Evolutionary conservation across 2,329 filamentous ascomycete species (phyloP).

Genomic region (Endocalyx cinctus): DNA sequence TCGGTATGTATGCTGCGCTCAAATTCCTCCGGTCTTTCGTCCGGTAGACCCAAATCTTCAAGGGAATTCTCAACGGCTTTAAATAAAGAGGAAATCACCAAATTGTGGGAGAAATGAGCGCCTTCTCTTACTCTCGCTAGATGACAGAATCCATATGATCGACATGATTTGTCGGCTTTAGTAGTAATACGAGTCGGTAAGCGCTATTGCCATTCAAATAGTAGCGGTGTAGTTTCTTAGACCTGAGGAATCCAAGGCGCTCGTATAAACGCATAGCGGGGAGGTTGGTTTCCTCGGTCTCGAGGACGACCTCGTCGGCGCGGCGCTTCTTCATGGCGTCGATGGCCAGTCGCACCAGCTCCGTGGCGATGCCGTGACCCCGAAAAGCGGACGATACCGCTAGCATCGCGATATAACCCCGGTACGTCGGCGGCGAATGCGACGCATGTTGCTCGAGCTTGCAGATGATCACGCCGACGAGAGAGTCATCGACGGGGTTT

Average conservation of each 20-base stretch:
- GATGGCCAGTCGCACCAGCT: constrained; percentile 83
- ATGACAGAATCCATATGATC: no score
- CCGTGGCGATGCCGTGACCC: constrained; percentile 81
- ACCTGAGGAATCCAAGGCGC: constrained; percentile 82
- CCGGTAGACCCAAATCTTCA: no score
- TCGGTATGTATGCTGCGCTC: no score
- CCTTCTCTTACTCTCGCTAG: no score
- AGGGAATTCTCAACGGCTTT: no score
- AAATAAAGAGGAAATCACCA: no score
- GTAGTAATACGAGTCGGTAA: constrained; percentile 77
- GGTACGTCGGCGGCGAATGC: constrained; percentile 66
- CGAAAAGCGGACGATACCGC: constrained; percentile 79
- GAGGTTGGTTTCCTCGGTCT: constrained; percentile 90
- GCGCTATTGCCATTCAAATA: constrained; percentile 96
- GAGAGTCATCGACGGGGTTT: constrained; percentile 53
- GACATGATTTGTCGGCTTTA: constrained; percentile 59
- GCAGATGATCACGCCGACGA: constrained; percentile 89
- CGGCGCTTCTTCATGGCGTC: constrained; percentile 80
- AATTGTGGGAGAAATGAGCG: no score
- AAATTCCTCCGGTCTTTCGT: no score
- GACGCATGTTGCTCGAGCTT: constrained; percentile 89
- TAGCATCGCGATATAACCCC: constrained; percentile 98
- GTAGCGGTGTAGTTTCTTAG: constrained; percentile 89
- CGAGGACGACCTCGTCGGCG: constrained; percentile 91
- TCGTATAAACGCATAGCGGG: constrained; percentile 92